Percentiles rank a stretch among this genome's conserved stretches.
phyloP scores from a whole-genome alignment of 345 rosid genomes.

The Populus euphratica region DNA sequence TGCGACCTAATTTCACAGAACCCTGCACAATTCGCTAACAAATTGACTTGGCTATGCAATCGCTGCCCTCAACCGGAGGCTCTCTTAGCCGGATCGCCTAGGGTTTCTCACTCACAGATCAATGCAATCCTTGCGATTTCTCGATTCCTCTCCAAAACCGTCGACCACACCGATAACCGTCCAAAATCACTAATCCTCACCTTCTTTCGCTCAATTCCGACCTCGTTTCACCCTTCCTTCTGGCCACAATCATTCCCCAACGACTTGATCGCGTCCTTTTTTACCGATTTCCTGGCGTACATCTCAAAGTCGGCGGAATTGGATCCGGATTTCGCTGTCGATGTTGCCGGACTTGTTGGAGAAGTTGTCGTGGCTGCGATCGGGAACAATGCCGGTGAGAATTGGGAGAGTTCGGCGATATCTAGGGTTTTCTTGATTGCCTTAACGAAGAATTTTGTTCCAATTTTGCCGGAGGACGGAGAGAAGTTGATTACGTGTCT shows the following conservation, averaged over 20 bases:
- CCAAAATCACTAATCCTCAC: conserved; percentile 60
- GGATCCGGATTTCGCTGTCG: conserved; percentile 57
- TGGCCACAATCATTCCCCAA: conserved; percentile 78
- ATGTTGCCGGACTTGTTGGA: conserved; percentile 64
- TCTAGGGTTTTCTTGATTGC: conserved; percentile 67
- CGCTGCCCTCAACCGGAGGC: conserved; percentile 80
- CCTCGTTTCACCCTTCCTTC: conserved; percentile 63
- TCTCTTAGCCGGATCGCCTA: conserved; percentile 56
- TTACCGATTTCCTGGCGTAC: conserved; percentile 60
- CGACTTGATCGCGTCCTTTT: conserved; percentile 60
- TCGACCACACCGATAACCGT: conserved; percentile 43
- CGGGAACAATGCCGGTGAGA: conserved; percentile 28
- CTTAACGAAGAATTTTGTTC: conserved; percentile 62
- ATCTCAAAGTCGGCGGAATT: conserved; percentile 44
- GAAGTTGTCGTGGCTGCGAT: conserved; percentile 58
- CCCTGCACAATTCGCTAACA: conserved; percentile 76
- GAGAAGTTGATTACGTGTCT: conserved; percentile 59
- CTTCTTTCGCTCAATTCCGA: conserved; percentile 64
- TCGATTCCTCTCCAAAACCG: conserved; percentile 65
- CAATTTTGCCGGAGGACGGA: conserved; percentile 62
- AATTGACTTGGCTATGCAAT: conserved; percentile 82
- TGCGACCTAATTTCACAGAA: conserved; percentile 74
- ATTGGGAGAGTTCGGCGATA: conserved; percentile 42
- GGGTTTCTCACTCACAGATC: conserved; percentile 84
- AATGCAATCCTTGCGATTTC: conserved; percentile 78